Base-by-base conservation (phyloP, 495 filamentous ascomycete genomes). In the Umbilicaria muhlenbergii region DNA sequence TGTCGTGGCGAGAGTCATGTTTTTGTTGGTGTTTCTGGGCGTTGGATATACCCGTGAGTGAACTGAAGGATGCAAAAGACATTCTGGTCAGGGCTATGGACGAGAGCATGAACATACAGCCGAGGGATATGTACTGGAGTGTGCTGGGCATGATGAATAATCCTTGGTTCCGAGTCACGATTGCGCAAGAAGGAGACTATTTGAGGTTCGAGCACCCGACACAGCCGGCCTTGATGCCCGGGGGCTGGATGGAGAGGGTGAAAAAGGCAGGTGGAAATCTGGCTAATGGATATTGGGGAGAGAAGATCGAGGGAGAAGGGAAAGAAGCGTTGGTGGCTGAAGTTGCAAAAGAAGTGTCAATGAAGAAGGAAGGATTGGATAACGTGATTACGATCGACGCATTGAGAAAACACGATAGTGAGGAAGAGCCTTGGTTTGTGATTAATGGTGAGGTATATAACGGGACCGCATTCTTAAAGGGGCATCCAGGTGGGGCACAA, bases 121-220 rank as follows among this genome's bases (percentile, higher is more conserved):
- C 89, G 5, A 69, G 82, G 46, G 89, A 96, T 51, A 93, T 94
- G 82, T 96, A 96, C 61, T 96, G 89, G 89, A 83, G 75, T 44
- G 88, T 94, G 14, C 63, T 95, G 35, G 89, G 89, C 0, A 96
- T 96, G 89, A 96, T 96, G 89, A 94, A 96, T 57, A 95, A 94
- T 54, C 81, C 87, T 6, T 96, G 89, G 89, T 96, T 80, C 58
- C 69, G 89, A 13, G 70, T 96, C 5, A 71, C 77, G 5, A 84
- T 96, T 45, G 76, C 72, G 35, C 78, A 80, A 45, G 83, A 93
- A 48, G 71, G 65, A 0, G 67, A 76, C 32, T 56, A 49, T 17
- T 58, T 96, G 36, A 71, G 75, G 7, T 95, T 96, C 46, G 88
- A 95, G 49, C 89, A 96, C 52, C 89, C 89, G 1, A 93, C 84